A percentile compares a stretch with the other conserved stretches of the same genome.
These are phyloP conservation scores for Starmera amethionina DNA, from an alignment of 805 yeast species.

Conservation along the genomic window DNA sequence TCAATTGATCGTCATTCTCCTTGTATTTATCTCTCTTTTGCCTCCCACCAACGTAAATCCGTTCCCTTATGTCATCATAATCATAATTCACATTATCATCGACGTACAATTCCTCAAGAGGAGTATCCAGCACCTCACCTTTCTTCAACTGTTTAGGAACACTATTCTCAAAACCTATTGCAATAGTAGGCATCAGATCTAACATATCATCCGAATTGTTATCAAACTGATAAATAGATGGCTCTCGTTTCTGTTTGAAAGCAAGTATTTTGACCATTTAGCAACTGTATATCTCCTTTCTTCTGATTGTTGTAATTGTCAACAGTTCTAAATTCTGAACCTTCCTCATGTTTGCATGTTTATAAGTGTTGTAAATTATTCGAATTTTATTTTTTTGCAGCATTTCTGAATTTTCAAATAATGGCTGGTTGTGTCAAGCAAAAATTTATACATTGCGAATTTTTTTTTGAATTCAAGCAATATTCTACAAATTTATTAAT, in stretches of 20 bases:
- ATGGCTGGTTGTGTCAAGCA: no score
- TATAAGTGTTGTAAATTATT: no score
- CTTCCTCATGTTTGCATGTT: not conserved
- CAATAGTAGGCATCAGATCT: conserved; percentile 18
- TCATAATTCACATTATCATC: not conserved
- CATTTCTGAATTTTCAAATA: no score
- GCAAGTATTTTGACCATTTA: not conserved
- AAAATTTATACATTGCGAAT: no score
- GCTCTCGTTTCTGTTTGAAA: not conserved
- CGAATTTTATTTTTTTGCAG: no score
- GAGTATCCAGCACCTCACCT: conserved; percentile 14
- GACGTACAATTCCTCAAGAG: conserved; percentile 15
- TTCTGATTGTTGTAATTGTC: no score
- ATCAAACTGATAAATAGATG: conserved; percentile 5
- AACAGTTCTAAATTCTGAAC: not conserved
- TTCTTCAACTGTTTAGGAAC: conserved; percentile 8
- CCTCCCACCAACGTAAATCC: no score
- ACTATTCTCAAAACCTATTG: conserved; percentile 18
- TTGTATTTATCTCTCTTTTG: no score
- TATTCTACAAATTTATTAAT: no score
- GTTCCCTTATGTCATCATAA: not conserved
- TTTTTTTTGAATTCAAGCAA: no score
- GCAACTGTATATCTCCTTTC: not conserved
- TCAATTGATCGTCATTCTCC: no score
- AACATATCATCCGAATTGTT: conserved; percentile 13